phyloP scores from a whole-genome alignment of 345 rosid species.

The Brassica nigra region DNA sequence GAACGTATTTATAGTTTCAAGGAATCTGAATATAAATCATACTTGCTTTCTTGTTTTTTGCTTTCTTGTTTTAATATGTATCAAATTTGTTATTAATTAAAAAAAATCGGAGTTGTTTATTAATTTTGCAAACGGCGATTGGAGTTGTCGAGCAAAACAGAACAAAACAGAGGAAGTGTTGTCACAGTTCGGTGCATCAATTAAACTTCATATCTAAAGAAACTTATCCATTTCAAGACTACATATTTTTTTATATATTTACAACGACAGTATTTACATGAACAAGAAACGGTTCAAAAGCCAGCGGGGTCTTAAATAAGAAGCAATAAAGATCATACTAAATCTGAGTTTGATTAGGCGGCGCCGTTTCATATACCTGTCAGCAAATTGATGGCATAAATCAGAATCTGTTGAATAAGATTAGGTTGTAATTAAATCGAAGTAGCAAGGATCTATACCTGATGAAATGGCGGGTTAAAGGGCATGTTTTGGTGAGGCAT shows the following conservation, averaged over 20 bases:
- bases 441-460: constrained; percentile 21
- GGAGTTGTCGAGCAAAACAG: neutral
- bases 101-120: neutral
- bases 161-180: constrained; percentile 17
- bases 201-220: neutral
- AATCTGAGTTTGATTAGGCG: constrained; percentile 6
- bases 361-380: constrained; percentile 1
- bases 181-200: neutral
- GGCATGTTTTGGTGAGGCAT: constrained; percentile 18
- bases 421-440: neutral
- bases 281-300: neutral
- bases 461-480: neutral
- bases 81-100: neutral
- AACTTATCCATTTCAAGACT: neutral
- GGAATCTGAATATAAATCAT: neutral
- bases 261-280: neutral
- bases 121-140: neutral
- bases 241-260: neutral
- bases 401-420: neutral
- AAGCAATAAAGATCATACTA: constrained; percentile 7
- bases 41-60: neutral
- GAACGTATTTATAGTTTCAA: neutral
- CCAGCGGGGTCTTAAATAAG: neutral
- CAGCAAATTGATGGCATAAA: neutral
- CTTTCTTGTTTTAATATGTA: neutral